These are phyloP conservation scores for Leccinum truebloodii DNA, from an alignment of 768 basidiomycete species.

Conservation along the genomic window DNA sequence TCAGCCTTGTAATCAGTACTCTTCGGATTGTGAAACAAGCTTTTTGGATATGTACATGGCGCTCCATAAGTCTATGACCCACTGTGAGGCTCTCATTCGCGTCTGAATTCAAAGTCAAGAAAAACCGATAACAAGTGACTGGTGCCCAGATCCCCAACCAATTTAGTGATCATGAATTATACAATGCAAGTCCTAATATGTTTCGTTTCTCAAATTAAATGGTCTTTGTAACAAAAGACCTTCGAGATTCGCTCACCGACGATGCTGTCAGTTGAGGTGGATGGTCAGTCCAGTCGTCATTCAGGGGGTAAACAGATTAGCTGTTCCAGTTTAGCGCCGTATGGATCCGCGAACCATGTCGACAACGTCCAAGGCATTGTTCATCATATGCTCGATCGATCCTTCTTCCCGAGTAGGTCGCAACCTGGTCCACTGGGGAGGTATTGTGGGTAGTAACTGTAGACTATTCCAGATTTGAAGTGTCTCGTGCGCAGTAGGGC, in stretches of 20 bases:
- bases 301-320: too few species aligned
- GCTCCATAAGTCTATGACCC: too few species aligned
- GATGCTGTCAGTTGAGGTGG: not conserved
- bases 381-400: constrained; percentile 16
- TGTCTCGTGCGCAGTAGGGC: constrained; percentile 1
- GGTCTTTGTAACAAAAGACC: not conserved
- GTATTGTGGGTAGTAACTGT: not conserved
- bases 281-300: not conserved
- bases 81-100: too few species aligned
- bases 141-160: too few species aligned
- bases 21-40: not conserved
- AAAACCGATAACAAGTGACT: too few species aligned
- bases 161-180: too few species aligned
- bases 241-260: not conserved
- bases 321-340: not conserved
- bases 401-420: constrained; percentile 8
- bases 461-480: constrained; percentile 12
- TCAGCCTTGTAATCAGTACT: not conserved
- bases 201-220: not conserved
- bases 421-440: constrained; percentile 14
- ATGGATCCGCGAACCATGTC: constrained; percentile 13
- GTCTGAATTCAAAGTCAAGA: too few species aligned
- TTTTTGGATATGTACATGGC: too few species aligned
- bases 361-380: constrained; percentile 15
- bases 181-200: too few species aligned